Percentiles rank a stretch among this genome's conserved stretches.
phyloP scores from a whole-genome alignment of 495 filamentous ascomycete genomes.

The Astrothelium subdiscretum region DNA sequence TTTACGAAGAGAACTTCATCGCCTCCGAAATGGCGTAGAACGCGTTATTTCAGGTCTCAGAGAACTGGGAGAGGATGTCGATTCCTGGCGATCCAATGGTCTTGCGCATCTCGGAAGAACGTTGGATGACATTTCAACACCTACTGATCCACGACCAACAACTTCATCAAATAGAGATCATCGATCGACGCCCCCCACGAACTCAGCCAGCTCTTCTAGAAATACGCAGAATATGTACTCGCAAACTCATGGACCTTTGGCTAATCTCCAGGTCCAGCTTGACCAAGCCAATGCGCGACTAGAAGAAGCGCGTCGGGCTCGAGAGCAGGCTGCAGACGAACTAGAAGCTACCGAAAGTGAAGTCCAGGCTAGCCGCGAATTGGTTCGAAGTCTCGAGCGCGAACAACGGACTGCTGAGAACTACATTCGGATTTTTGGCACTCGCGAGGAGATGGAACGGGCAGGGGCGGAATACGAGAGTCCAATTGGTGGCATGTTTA shows the following conservation, averaged over 20 bases:
- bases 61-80: slow-evolving; percentile 18
- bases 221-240: slow-evolving; percentile 4
- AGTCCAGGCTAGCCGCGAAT: slow-evolving; percentile 11
- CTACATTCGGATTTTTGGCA: slow-evolving; percentile 28
- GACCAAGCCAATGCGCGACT: slow-evolving; percentile 12
- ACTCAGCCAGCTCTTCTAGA: background rate
- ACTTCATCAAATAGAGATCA: background rate
- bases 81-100: slow-evolving; percentile 5
- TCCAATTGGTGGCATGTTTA: slow-evolving; percentile 31
- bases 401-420: slow-evolving; percentile 22
- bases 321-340: slow-evolving; percentile 14
- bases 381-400: slow-evolving; percentile 18
- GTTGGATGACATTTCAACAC: slow-evolving; percentile 8
- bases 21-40: slow-evolving; percentile 22
- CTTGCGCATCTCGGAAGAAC: slow-evolving; percentile 10
- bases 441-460: slow-evolving; percentile 27
- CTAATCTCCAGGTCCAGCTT: slow-evolving; percentile 11
- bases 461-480: slow-evolving; percentile 30
- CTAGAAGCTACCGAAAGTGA: slow-evolving; percentile 17
- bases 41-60: slow-evolving; percentile 20
- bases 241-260: background rate
- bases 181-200: background rate
- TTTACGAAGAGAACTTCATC: slow-evolving; percentile 19
- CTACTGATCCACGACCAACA: background rate
- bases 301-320: slow-evolving; percentile 12